Conservation (phyloP, 2,329 filamentous ascomycete species). For the Paraconiothyrium brasiliense region DNA sequence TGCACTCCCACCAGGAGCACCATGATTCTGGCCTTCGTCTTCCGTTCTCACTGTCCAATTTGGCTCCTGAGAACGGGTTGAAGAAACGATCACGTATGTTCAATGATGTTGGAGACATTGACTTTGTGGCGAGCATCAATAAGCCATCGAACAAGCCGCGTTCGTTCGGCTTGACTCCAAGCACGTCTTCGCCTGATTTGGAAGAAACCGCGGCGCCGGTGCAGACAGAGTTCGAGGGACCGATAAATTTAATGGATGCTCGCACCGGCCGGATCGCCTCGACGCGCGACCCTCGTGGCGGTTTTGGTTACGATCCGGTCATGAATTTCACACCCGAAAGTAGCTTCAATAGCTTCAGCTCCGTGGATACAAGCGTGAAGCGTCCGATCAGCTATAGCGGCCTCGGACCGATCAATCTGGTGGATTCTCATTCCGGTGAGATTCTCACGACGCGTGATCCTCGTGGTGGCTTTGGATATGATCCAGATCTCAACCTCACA, state of each 20-base stretch:
- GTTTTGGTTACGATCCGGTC: constrained; percentile 32
- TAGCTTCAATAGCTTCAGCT: neutral
- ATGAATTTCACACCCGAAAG: neutral
- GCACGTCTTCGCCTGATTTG: neutral
- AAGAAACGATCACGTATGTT: neutral
- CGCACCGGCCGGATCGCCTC: neutral
- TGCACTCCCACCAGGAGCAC: neutral
- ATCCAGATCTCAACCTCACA: neutral
- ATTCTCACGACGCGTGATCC: neutral
- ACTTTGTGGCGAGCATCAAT: neutral
- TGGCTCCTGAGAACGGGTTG: neutral
- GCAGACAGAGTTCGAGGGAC: neutral
- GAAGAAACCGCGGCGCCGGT: neutral
- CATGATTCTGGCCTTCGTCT: neutral
- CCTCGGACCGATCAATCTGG: constrained; percentile 4
- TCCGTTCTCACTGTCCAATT: neutral
- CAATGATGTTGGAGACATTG: neutral
- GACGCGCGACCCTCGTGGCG: constrained; percentile 13
- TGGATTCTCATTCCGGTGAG: neutral
- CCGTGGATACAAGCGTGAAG: neutral
- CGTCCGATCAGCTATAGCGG: neutral
- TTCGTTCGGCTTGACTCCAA: neutral
- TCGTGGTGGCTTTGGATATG: constrained; percentile 33
- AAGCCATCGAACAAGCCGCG: neutral
- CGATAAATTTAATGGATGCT: neutral